Evolutionary conservation across 2,329 filamentous ascomycete species (phyloP).

Genomic region (Epichloe baconii): DNA sequence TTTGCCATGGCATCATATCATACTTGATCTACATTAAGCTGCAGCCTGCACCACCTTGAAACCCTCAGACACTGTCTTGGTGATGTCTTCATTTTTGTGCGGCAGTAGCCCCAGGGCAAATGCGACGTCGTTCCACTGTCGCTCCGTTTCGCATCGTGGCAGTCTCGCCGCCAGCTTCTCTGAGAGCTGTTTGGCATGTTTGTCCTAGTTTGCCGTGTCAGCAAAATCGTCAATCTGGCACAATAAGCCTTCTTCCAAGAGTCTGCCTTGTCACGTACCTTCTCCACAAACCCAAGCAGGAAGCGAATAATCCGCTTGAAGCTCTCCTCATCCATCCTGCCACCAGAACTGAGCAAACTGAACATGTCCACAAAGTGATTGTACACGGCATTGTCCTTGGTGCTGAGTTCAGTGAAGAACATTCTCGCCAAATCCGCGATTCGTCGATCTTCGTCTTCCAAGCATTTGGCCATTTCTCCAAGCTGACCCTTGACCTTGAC

Average conservation of each 20-base stretch:
- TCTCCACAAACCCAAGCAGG: constrained; percentile 90
- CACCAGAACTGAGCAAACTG: constrained; percentile 74
- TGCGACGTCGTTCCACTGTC: constrained; percentile 95
- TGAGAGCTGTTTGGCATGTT: constrained; percentile 88
- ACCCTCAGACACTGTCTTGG: constrained; percentile 60
- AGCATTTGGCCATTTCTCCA: constrained; percentile 97
- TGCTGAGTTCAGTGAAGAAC: constrained; percentile 97
- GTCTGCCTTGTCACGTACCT: constrained; percentile 43
- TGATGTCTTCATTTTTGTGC: constrained; percentile 86
- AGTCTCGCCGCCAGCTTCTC: constrained; percentile 85
- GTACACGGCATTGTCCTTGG: constrained; percentile 97
- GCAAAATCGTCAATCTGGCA: constrained; percentile 8
- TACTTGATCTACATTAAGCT: constrained; percentile 28
- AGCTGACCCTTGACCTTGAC: constrained; percentile 99
- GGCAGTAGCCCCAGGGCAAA: constrained; percentile 81
- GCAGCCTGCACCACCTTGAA: constrained; percentile 57
- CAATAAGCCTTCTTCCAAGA: constrained; percentile 5
- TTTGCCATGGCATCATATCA: background rate
- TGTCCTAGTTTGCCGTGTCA: constrained; percentile 49
- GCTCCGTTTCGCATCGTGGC: constrained; percentile 74
- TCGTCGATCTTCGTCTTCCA: constrained; percentile 89
- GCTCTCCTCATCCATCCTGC: constrained; percentile 67
- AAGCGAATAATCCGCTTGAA: constrained; percentile 85
- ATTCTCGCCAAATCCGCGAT: constrained; percentile 89
- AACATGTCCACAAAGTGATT: constrained; percentile 99